Evolutionary conservation across 2,329 filamentous ascomycete species (phyloP).

Genomic region (Trichoderma breve): DNA sequence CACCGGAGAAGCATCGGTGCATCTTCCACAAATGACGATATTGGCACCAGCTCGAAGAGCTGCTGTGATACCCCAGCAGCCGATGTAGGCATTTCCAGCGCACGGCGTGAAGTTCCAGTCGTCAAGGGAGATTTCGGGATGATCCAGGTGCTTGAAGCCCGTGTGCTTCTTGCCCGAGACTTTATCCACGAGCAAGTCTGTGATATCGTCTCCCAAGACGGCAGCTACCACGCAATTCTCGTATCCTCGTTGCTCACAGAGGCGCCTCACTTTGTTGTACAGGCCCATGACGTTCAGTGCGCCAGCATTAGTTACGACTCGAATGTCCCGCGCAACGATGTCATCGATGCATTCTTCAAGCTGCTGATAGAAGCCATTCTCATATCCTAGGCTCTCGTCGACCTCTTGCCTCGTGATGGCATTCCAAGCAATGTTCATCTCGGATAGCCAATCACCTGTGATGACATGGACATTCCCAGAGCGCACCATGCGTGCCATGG

Average conservation of each 20-base stretch:
- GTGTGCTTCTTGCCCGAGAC: conserved; percentile 19
- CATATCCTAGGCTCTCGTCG: conserved; percentile 34
- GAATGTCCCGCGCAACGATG: conserved; percentile 36
- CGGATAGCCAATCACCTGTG: conserved; percentile 41
- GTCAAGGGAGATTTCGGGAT: conserved; percentile 30
- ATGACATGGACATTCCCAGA: conserved; percentile 37
- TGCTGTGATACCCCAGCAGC: conserved; percentile 46
- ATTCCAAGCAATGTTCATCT: conserved; percentile 51
- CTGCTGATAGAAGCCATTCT: conserved; percentile 42
- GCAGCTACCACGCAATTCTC: conserved; percentile 36
- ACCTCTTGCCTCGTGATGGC: conserved; percentile 36
- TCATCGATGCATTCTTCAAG: conserved; percentile 41
- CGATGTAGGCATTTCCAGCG: conserved; percentile 45
- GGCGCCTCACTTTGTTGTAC: conserved; percentile 30
- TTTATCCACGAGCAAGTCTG: conserved; percentile 27
- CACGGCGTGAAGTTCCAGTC: conserved; percentile 31
- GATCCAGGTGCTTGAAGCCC: conserved; percentile 30
- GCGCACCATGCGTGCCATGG: conserved; percentile 34
- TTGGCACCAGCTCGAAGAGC: conserved; percentile 44
- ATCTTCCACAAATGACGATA: conserved; percentile 49
- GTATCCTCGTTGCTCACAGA: conserved; percentile 32
- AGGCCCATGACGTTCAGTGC: conserved; percentile 38
- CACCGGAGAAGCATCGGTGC: conserved; percentile 50
- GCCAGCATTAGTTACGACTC: conserved; percentile 42
- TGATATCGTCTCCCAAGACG: conserved; percentile 41